Base-by-base conservation (phyloP, 2,329 filamentous ascomycete genomes). In the Curvularia sp. region DNA sequence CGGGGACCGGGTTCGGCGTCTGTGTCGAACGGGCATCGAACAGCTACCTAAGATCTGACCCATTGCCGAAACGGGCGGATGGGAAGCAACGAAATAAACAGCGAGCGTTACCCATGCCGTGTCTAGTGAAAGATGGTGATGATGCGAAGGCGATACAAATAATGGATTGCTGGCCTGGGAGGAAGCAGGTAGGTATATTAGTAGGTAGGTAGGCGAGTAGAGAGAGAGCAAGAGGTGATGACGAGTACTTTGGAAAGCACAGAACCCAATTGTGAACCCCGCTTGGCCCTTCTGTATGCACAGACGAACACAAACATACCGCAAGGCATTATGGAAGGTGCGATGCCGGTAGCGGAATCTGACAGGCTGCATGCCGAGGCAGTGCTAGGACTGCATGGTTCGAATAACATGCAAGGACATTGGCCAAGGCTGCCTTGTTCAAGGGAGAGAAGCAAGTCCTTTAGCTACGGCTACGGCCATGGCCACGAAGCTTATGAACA, bases 81-180 rank as follows among this genome's bases (percentile, higher is more conserved):
- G 5, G 32, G 5, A 36, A 36, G 32, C 32, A 12, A 36, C 32
- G 32, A 15, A 36, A 7, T 36, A 3, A 3, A 36, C 13, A 36
- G 15, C 32, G 32, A 36, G 32, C 13, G 32, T 13, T n/a, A 36
- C 13, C 13, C 32, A 15, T 36, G 15, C 12, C n/a, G n/a, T n/a
- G n/a, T n/a, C n/a, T n/a, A n/a, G n/a, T n/a, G n/a, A n/a, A n/a
- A 36, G 32, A 32, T 32, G 15, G 34, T 56, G 60, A 57, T 55
- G 61, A 70, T 69, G 32, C 28, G 10, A 30, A 12, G 5, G 10
- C 28, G 8, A 3, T 36, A n/a, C 15, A 6, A 36, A 36, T 2
- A n/a, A 6, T 2, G 6, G 32, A n/a, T 12, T 36, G 32, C 10
- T 5, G 13, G 12, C 5, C 5, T n/a, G 5, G 32, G 32, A 36